Base-by-base conservation (phyloP, 2,329 filamentous ascomycete species). In the Sclerotinia sclerotiorum region DNA sequence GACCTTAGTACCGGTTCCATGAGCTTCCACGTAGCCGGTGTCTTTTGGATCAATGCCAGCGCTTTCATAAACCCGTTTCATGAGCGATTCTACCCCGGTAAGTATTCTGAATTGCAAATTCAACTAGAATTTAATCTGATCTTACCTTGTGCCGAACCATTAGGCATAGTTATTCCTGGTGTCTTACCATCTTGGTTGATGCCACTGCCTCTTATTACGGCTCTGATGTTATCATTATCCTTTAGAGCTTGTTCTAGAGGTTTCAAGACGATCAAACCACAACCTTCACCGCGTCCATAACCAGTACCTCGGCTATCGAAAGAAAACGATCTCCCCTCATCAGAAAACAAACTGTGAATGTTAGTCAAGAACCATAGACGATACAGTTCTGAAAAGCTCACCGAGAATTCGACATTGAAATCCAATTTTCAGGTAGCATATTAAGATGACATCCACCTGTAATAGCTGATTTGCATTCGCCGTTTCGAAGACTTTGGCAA, bases 231-330 rank as follows among this genome's bases (percentile, higher is more conserved):
- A 73, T 90, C 86, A n/a, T 85, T 84, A 71, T 87, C 84, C 15
- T 79, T 79, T 5, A 90, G 72, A 1, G 88, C 88, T 73, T 87
- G 83, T 6, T 80, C 78, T 0, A 90, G 77, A 5, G 82, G 82
- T 77, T 90, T 90, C 54, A 90, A 74, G 5, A 89, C 73, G 1
- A 90, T 76, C 13, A 85, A 81, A 0, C 82, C 85, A 35, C 86
- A 80, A 0, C 87, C 88, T 72, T 91, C 88, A 1, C 87, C 88
- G 51, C 87, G 81, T 0, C 84, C 87, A 72, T 90, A 91, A 0
- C 88, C 88, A 69, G 87, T 84, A 19, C 86, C 88, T 1, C 82
- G 79, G 24, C 80, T 74, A 70, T 90, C 87, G 70, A 87, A 89
- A 65, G 84, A 84, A 69, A 82, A 76, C 15, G 72, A 77, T 46